Conservation (phyloP, 2,329 filamentous ascomycete species). For the Coniochaeta pulveracea region DNA sequence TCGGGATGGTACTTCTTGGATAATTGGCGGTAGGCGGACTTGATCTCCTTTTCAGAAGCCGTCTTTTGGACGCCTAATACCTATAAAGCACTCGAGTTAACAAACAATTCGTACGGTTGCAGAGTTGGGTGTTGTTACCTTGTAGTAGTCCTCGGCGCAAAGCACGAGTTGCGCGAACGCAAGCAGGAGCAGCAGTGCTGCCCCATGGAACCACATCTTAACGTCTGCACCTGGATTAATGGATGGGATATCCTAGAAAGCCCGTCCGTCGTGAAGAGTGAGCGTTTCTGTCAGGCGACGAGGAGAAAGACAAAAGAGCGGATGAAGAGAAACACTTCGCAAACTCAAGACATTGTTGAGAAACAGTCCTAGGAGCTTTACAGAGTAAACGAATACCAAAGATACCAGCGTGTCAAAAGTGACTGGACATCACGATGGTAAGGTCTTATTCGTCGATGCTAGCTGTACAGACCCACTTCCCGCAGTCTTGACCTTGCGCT, state of each 20-base stretch:
- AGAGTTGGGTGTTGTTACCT: constrained; percentile 32
- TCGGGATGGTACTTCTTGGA: constrained; percentile 97
- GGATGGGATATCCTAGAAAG: no score
- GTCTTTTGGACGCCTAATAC: constrained; percentile 69
- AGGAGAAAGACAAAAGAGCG: not conserved
- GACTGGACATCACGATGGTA: not conserved
- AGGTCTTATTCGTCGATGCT: no score
- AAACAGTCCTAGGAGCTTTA: no score
- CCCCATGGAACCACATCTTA: constrained; percentile 41
- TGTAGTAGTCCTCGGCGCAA: constrained; percentile 67
- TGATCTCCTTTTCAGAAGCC: constrained; percentile 79
- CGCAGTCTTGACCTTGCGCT: not conserved
- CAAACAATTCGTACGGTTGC: not conserved
- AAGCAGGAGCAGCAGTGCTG: constrained; percentile 39
- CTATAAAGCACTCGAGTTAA: constrained; percentile 28
- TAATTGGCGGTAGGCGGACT: constrained; percentile 81
- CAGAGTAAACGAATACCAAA: constrained; percentile 8
- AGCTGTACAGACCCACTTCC: not conserved
- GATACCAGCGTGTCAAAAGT: constrained; percentile 15
- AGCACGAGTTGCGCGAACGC: constrained; percentile 40
- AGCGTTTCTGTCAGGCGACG: no score
- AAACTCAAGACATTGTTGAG: no score
- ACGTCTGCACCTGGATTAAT: no score
- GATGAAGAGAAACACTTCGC: not conserved
- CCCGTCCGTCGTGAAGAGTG: no score